phyloP scores from a whole-genome alignment of 2,329 filamentous ascomycete genomes.

The Talaromyces rugulosus region DNA sequence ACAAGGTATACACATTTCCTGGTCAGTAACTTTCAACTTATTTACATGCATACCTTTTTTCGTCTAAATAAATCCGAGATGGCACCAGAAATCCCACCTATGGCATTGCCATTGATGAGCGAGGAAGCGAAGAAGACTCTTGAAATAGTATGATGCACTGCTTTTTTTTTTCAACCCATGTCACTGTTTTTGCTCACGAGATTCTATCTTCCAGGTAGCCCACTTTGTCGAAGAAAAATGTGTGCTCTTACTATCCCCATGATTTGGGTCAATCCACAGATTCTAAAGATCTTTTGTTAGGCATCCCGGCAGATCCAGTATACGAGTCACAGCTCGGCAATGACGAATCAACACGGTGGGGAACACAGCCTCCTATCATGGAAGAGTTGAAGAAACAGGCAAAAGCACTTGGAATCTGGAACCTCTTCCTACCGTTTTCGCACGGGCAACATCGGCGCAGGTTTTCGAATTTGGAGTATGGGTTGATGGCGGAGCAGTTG shows the following conservation, averaged over 20 bases:
- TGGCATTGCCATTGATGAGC: not conserved
- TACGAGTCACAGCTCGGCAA: not conserved
- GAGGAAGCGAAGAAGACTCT: not conserved
- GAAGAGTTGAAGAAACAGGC: not conserved
- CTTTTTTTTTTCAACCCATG: not conserved
- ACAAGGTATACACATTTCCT: not conserved
- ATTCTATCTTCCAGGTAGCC: too few species aligned
- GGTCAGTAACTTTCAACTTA: not conserved
- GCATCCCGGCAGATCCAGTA: not conserved
- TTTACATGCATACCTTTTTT: too few species aligned
- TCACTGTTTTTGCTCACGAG: not conserved
- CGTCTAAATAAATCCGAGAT: not conserved
- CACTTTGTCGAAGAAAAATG: too few species aligned
- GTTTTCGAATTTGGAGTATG: too few species aligned
- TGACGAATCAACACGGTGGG: not conserved
- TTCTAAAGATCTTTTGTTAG: not conserved
- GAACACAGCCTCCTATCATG: not conserved
- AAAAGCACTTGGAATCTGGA: too few species aligned
- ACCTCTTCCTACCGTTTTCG: too few species aligned
- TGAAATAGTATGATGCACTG: not conserved
- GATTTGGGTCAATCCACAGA: not conserved
- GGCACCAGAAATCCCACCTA: not conserved
- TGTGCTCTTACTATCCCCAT: too few species aligned
- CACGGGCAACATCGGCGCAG: too few species aligned
- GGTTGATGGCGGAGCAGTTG: too few species aligned